These are phyloP conservation scores for Myxozyma melibiosi DNA, from an alignment of 805 yeast genomes.

Conservation along the genomic window DNA sequence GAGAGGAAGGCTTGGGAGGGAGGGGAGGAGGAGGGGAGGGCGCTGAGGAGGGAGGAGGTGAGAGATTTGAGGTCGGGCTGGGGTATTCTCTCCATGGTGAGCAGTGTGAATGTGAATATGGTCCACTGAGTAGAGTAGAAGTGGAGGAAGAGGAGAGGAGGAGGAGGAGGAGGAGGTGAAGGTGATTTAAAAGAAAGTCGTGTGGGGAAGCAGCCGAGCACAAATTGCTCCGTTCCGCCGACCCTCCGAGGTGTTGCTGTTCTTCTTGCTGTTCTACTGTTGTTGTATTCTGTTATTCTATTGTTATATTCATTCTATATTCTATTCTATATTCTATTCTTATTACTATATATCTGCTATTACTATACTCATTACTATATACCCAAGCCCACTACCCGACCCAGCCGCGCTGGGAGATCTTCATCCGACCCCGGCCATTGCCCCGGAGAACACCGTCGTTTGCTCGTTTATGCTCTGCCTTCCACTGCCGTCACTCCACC, in stretches of 20 bases:
- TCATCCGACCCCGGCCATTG: neutral
- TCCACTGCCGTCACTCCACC: no score
- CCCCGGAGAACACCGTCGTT: slow-evolving; percentile 1
- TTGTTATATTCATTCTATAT: no score
- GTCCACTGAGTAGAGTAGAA: neutral
- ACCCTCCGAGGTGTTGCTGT: no score
- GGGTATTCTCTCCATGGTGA: no score
- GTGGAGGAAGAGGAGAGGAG: neutral
- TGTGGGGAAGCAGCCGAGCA: neutral
- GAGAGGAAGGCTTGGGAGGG: slow-evolving; percentile 6
- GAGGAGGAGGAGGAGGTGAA: neutral
- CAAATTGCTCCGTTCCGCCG: no score
- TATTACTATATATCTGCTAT: no score
- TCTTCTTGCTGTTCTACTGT: no score
- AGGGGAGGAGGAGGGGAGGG: neutral
- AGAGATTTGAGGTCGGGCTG: neutral
- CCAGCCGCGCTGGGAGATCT: slow-evolving; percentile 6
- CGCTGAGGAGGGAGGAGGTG: neutral
- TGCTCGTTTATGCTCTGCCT: neutral
- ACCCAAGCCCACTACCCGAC: slow-evolving; percentile 2
- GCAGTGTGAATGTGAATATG: no score
- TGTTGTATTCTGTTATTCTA: neutral
- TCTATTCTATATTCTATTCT: no score
- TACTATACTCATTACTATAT: neutral
- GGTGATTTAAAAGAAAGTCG: neutral